phyloP scores from a whole-genome alignment of 1,284 basidiomycete genomes.

The Leccinum subspadiceum region DNA sequence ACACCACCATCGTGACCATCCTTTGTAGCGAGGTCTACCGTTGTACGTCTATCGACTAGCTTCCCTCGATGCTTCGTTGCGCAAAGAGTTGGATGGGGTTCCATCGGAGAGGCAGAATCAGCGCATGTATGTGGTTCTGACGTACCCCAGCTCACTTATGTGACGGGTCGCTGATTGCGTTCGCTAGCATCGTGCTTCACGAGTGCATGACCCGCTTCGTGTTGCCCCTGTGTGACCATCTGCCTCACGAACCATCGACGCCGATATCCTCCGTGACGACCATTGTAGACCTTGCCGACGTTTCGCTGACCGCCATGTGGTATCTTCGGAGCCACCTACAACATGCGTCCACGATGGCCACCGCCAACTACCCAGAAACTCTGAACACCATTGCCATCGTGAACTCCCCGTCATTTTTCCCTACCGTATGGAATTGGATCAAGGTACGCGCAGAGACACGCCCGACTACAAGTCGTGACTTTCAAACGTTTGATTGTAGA shows the following conservation, averaged over 20 bases:
- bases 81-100: conserved; percentile 58
- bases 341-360: conserved; percentile 69
- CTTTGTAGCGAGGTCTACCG: conserved; percentile 59
- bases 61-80: conserved; percentile 48
- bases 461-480: not conserved
- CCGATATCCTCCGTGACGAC: conserved; percentile 64
- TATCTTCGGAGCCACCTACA: conserved; percentile 65
- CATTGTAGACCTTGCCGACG: conserved; percentile 70
- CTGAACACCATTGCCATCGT: conserved; percentile 63
- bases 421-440: conserved; percentile 77
- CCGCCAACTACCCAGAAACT: conserved; percentile 79
- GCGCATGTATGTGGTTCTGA: conserved; percentile 56
- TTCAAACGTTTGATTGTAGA: conserved; percentile 33
- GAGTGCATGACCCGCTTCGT: conserved; percentile 66
- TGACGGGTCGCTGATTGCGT: conserved; percentile 2
- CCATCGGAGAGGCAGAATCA: conserved; percentile 57
- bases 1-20: not conserved
- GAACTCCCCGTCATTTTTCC: conserved; percentile 75
- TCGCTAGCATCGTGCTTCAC: conserved; percentile 51
- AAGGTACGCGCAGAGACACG: conserved; percentile 43
- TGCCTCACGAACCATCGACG: conserved; percentile 54
- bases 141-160: not conserved
- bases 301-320: conserved; percentile 67
- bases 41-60: conserved; percentile 71
- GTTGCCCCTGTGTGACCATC: conserved; percentile 60